Percentiles rank a stretch among this genome's conserved stretches.
phyloP scores from a whole-genome alignment of 2,329 filamentous ascomycete species.

The Cladophialophora yegresii region DNA sequence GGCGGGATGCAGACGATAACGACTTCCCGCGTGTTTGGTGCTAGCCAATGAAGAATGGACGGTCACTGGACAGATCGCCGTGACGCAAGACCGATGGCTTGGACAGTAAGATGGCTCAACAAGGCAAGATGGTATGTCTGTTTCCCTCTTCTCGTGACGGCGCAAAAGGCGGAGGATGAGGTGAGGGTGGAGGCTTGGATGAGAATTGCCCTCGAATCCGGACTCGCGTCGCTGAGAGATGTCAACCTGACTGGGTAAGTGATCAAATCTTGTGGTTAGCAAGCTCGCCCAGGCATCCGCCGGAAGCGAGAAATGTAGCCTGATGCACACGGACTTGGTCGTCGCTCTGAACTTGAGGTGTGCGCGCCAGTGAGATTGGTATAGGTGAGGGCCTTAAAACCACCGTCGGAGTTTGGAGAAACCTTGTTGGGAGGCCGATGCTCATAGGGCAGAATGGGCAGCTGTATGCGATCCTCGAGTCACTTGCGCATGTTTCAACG shows the following conservation, averaged over 20 bases:
- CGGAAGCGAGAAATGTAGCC: conserved; percentile 13
- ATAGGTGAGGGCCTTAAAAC: not conserved
- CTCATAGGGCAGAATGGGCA: not conserved
- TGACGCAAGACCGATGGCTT: conserved; percentile 29
- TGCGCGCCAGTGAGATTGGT: conserved; percentile 7
- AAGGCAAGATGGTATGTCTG: conserved; percentile 8
- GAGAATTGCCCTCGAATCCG: conserved; percentile 2
- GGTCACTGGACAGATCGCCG: conserved; percentile 15
- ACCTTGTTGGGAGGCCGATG: not conserved
- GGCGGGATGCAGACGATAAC: conserved; percentile 20
- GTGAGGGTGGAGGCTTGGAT: conserved; percentile 17
- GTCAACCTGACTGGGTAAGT: conserved; percentile 13
- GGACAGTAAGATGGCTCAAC: conserved; percentile 21
- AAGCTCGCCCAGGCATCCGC: conserved; percentile 10
- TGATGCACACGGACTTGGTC: conserved; percentile 8
- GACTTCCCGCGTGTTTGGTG: conserved; percentile 2
- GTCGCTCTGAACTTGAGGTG: not conserved
- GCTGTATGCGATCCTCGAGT: conserved; percentile 8
- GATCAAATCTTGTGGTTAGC: conserved; percentile 14
- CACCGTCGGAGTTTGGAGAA: conserved; percentile 4
- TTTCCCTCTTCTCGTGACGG: conserved; percentile 25
- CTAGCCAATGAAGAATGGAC: conserved; percentile 10
- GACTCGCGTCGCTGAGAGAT: conserved; percentile 3
- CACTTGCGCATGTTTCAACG: conserved; percentile 7
- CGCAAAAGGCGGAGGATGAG: conserved; percentile 9